Evolutionary conservation across 2,329 filamentous ascomycete genomes (phyloP), one percentile per base, ranked within the genome.

Genomic region (Aspergillus costaricaensis): DNA sequence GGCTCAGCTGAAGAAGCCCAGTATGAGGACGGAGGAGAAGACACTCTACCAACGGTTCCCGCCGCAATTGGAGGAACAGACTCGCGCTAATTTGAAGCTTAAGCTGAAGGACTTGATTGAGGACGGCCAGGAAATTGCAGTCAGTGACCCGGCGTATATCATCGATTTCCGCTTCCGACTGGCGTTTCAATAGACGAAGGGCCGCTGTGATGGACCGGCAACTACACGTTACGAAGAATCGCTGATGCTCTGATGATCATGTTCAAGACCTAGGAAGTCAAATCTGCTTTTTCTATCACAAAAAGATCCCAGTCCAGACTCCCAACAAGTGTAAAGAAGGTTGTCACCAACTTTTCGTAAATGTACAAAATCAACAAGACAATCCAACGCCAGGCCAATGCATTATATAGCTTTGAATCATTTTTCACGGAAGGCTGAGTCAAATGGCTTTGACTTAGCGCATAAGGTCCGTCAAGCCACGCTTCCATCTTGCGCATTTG

Each of bases 1-100:
- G 75, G 88, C 92, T 59, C 95, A 98, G 77, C 83, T 99, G 57
- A 98, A 97, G 83, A 93, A 92, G 74, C 94, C 95, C 0, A 96
- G 91, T 6, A 85, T 99, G 67, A 85, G 92, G 52, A 86, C 86
- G 0, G 88, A 94, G 68, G 86, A 86, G 57, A 95, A 90, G 80
- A 95, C 91, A 3, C 82, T 99, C 47, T 99, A 97, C 76, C 95
- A 96, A 83, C 92, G 92, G 67, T 88, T 85, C 27, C 92, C 95
- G 1, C 87, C 88, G 5, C 86, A 90, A 64, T 80, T 99, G 57
- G 91, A 96, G 73, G 87, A 92, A 78, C 86, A 92, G 79, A 97
- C 94, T 1, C 83, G 91, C 57, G 86, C 87, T 1, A 98, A 99
- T 73, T 80, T 99, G 63, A 81, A 82, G 63, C 91, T 90, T 80